phyloP scores from a whole-genome alignment of 257 asterid species.

The Oldenlandia corymbosa region DNA sequence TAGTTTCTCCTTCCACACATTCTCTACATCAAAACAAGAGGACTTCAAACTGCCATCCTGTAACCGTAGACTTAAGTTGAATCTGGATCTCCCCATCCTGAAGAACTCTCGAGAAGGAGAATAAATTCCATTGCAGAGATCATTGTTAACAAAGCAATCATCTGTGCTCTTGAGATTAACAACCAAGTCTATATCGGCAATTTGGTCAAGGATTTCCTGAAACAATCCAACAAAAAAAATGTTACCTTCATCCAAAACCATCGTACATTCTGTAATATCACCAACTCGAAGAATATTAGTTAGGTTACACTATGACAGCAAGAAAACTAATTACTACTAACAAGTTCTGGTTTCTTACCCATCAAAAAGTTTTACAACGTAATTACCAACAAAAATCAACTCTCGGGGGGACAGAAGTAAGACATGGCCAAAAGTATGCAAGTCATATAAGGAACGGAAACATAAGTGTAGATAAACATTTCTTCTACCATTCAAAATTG shows the following conservation, averaged over 20 bases:
- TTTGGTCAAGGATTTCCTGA: slow-evolving; percentile 80
- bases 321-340: neutral
- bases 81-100: slow-evolving; percentile 39
- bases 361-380: neutral
- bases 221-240: neutral
- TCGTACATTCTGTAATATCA: neutral
- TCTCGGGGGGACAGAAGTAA: neutral
- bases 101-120: slow-evolving; percentile 41
- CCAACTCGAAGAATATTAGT: neutral
- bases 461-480: too few species aligned
- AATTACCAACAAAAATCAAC: neutral
- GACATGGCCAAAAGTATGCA: too few species aligned
- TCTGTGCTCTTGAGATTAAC: slow-evolving; percentile 67
- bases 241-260: slow-evolving; percentile 1
- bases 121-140: slow-evolving; percentile 30
- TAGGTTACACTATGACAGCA: neutral
- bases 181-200: slow-evolving; percentile 75
- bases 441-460: too few species aligned
- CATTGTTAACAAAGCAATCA: slow-evolving; percentile 30
- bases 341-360: neutral
- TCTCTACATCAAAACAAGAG: slow-evolving; percentile 27
- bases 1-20: slow-evolving; percentile 53
- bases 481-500: neutral
- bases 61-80: slow-evolving; percentile 33
- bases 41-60: slow-evolving; percentile 29